Percentiles rank a stretch among this genome's conserved stretches.
Conservation (phyloP, 2,329 filamentous ascomycete genomes). For the Sclerotinia spermophila region DNA sequence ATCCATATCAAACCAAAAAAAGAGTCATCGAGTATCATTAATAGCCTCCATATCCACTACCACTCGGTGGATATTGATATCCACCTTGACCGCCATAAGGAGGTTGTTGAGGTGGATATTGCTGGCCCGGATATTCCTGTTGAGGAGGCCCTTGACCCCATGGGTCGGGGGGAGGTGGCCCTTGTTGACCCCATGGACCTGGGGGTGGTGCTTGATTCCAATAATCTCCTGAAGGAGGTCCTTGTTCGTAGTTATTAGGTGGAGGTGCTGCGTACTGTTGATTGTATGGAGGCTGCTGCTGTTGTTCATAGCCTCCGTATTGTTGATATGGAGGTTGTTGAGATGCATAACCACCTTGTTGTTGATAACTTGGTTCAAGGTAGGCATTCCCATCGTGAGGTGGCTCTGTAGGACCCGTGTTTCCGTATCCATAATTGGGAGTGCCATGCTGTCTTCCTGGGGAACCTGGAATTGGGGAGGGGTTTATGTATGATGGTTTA, state of each 20-base stretch:
- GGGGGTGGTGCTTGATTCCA: constrained; percentile 19
- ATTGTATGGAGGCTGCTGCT: constrained; percentile 20
- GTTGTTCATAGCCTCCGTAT: constrained; percentile 8
- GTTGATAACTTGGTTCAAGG: constrained; percentile 25
- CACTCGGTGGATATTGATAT: constrained; percentile 7
- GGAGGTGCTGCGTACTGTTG: constrained; percentile 19
- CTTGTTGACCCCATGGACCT: constrained; percentile 8
- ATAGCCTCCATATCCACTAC: constrained; percentile 12
- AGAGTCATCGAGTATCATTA: neutral
- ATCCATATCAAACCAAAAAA: neutral
- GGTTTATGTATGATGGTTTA: constrained; percentile 31
- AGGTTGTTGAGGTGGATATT: constrained; percentile 26
- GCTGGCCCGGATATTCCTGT: neutral
- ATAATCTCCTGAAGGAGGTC: constrained; percentile 2
- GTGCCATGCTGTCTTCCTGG: constrained; percentile 22
- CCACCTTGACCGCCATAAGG: constrained; percentile 21
- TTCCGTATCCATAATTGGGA: constrained; percentile 33
- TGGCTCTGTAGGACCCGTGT: constrained; percentile 23
- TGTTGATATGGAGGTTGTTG: constrained; percentile 21
- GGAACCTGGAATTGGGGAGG: constrained; percentile 29
- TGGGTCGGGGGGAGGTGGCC: constrained; percentile 3
- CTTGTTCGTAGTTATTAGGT: constrained; percentile 25
- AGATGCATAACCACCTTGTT: constrained; percentile 22
- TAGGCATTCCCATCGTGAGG: constrained; percentile 27
- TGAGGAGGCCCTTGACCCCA: constrained; percentile 13